Evolutionary conservation across 202 grass and related monocot species (phyloP).

Genomic region (Panicum hallii): DNA sequence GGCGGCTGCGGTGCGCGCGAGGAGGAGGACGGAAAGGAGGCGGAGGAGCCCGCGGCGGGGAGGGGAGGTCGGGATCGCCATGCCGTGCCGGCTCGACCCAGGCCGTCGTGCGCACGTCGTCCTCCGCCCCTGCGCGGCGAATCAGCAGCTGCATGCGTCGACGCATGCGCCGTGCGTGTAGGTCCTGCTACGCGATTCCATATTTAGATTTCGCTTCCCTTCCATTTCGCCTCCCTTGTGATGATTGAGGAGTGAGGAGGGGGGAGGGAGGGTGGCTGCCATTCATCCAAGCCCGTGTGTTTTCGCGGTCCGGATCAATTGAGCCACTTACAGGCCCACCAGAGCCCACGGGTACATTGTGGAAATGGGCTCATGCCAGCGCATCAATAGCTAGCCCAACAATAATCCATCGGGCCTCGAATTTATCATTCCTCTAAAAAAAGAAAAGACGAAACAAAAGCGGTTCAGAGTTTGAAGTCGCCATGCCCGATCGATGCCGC

Average conservation of each 20-base stretch:
- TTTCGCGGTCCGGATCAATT: neutral
- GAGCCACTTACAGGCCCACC: neutral
- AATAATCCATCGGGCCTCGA: neutral
- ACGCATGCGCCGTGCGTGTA: neutral
- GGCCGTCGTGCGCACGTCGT: slow-evolving; percentile 33
- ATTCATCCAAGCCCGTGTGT: neutral
- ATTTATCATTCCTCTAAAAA: neutral
- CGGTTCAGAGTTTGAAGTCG: slow-evolving; percentile 13
- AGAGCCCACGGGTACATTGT: too few relatives aligned
- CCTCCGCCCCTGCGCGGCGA: neutral
- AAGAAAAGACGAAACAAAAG: too few relatives aligned
- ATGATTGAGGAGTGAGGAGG: too few relatives aligned
- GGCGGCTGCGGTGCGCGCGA: slow-evolving; percentile 23
- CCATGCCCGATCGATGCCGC: slow-evolving; percentile 43
- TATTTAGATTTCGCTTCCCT: slow-evolving; percentile 5
- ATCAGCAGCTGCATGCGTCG: slow-evolving; percentile 17
- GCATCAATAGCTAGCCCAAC: neutral
- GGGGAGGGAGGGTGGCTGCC: too few relatives aligned
- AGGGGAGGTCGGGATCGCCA: slow-evolving; percentile 34
- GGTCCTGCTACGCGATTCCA: neutral
- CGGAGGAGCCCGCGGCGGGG: neutral
- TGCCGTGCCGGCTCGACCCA: slow-evolving; percentile 31
- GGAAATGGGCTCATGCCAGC: too few relatives aligned
- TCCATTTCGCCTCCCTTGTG: too few relatives aligned
- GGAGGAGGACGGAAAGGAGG: slow-evolving; percentile 39